These are phyloP conservation scores for Pseudofabraea citricarpa DNA, from an alignment of 2,329 filamentous ascomycete species.

Conservation along the genomic window DNA sequence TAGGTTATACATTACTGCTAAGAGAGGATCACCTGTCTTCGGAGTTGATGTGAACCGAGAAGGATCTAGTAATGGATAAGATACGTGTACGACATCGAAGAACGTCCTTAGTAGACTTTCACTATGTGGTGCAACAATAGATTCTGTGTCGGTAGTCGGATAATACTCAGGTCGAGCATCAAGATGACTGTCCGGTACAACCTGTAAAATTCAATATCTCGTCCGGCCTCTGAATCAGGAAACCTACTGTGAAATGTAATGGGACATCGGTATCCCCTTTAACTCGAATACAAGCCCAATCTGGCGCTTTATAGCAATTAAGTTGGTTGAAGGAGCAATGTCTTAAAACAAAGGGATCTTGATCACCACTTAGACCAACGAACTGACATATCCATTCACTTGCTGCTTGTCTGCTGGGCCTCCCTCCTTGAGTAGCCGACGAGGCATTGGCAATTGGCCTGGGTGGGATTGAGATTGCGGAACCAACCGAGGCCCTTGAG, in stretches of 20 bases:
- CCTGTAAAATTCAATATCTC: slow-evolving; percentile 10
- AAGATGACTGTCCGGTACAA: slow-evolving; percentile 19
- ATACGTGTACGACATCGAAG: slow-evolving; percentile 19
- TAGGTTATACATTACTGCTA: slow-evolving; percentile 20
- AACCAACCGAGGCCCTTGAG: slow-evolving; percentile 9
- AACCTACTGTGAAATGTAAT: slow-evolving; percentile 19
- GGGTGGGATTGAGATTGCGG: slow-evolving; percentile 8
- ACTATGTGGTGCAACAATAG: slow-evolving; percentile 13
- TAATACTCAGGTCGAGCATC: slow-evolving; percentile 19
- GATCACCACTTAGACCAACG: slow-evolving; percentile 22
- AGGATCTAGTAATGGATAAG: slow-evolving; percentile 21
- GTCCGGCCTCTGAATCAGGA: neutral
- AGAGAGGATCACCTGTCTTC: slow-evolving; percentile 14
- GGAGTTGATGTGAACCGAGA: slow-evolving; percentile 12
- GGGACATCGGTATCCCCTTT: slow-evolving; percentile 16
- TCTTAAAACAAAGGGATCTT: slow-evolving; percentile 21
- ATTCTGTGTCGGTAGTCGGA: slow-evolving; percentile 17
- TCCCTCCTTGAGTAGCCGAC: neutral
- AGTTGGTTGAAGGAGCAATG: slow-evolving; percentile 22
- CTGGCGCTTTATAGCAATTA: slow-evolving; percentile 19
- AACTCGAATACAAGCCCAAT: slow-evolving; percentile 20
- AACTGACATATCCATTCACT: slow-evolving; percentile 20
- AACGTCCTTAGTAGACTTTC: slow-evolving; percentile 16
- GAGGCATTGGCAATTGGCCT: slow-evolving; percentile 1
- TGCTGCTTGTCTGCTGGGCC: neutral